A percentile compares a stretch with the other conserved stretches of the same genome.
Evolutionary conservation across 495 filamentous ascomycete species (phyloP).

Genomic region (Podospora didyma): DNA sequence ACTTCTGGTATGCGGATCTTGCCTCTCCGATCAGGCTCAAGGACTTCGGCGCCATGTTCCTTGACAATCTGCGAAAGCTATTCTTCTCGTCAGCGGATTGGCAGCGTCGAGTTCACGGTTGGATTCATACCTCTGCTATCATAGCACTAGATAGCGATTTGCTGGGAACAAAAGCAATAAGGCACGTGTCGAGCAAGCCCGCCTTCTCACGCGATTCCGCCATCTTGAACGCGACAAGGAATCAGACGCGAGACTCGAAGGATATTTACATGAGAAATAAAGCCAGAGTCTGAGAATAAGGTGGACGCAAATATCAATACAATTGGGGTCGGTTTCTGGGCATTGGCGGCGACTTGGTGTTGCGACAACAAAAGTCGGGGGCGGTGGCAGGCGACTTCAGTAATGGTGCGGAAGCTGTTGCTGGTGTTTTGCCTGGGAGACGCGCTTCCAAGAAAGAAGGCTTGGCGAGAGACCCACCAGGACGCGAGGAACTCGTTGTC

Average conservation of each 20-base stretch:
- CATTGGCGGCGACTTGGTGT: no score
- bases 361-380: neutral
- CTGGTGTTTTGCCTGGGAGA: neutral
- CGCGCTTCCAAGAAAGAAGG: neutral
- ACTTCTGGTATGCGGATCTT: constrained; percentile 53
- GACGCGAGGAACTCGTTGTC: neutral
- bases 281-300: no score
- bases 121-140: constrained; percentile 41
- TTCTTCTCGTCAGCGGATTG: neutral
- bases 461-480: neutral
- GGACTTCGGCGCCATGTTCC: constrained; percentile 52
- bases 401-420: neutral
- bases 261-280: constrained; percentile 1
- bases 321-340: no score
- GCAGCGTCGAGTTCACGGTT: neutral
- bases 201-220: constrained; percentile 22
- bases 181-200: constrained; percentile 35
- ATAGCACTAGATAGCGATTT: constrained; percentile 35
- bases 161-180: constrained; percentile 43
- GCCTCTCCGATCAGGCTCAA: constrained; percentile 40
- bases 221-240: constrained; percentile 25
- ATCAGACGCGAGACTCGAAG: neutral
- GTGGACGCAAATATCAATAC: no score
- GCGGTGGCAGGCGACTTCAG: neutral
- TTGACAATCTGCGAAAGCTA: constrained; percentile 45